Base-by-base conservation (phyloP, 106 monocot species). In the Allium fistulosum region DNA sequence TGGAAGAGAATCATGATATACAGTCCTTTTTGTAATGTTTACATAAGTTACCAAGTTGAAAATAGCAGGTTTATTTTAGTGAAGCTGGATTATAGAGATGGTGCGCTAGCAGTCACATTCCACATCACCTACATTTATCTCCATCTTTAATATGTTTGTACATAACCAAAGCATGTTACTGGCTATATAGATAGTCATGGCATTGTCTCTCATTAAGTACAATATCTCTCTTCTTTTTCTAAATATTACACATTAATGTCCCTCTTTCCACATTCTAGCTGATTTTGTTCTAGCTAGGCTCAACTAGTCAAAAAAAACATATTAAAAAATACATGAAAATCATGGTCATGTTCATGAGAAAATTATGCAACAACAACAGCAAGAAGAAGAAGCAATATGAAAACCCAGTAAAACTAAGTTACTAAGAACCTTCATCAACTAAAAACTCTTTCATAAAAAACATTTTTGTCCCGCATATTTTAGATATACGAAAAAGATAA, bases 321-420 rank as follows among this genome's bases (percentile, higher is more conserved):
- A 45, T 13, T n/a, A 17, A 4, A 10, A 9, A 65, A 26, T 6
- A 59, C 9, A 18, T 17, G 59, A 17, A 15, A n/a, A 49, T 37
- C 9, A 89, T 89, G 89, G 89, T 85, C 37, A 71, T 74, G 49
- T 60, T 48, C 10, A 26, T 60, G 9, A 89, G 89, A 72, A 79
- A 66, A 27, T 80, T 79, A 26, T 60, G 58, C 58, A 11, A 11
- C 17, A 48, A 4, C 46, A 69, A 37, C n/a, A 47, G 2, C 51
- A 22, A 22, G 22, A 22, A 22, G 22, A 22, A 22, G 22, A 22
- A 22, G 22, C 22, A 22, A 22, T 22, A 22, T 22, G 22, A 22
- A 22, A 22, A 1, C 22, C 22, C 22, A 22, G 22, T 22, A 22
- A 22, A 22, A 22, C 22, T 22, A 22, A 1, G 22, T 22, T 22